Base-by-base conservation (phyloP, 345 rosid genomes). In the Salix caprea region DNA sequence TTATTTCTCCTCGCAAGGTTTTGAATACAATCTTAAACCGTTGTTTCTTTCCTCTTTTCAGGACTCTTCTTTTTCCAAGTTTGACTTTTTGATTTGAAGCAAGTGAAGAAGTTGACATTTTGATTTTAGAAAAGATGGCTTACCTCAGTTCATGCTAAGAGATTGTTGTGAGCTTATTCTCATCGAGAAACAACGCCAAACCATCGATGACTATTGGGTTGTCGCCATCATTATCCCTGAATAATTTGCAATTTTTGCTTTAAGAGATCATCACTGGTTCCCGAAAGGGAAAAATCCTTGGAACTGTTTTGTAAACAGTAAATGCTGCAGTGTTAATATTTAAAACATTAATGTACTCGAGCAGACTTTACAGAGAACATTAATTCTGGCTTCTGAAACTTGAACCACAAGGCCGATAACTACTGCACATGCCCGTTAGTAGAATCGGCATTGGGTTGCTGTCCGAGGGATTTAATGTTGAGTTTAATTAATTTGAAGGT, bases 1-100 rank as follows among this genome's bases (percentile, higher is more conserved):
- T 34, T 0, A 34, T 34, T 34, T 5, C 58, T 52, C 58, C 58
- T 19, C 19, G 23, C 2, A 18, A 16, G 58, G 58, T 19, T 19
- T 52, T 19, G 62, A 76, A 16, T 26, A 36, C 69, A 67, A 67
- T 54, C 36, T 24, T 46, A 68, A 67, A 82, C 82, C 79, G 86
- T 79, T 13, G 24, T 74, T 74, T 72, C 32, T 54, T 50, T 48
- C n/a, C 73, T 39, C 30, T 26, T 69, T 65, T 14, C 54, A 24
- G 23, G 28, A 39, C 52, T 32, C 6, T 11, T n/a, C 13, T 34
- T 74, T 32, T 67, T 66, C 32, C 56, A 3, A 14, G 72, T 52
- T 12, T 62, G 28, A 30, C 26, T 0, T 40, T 12, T 26, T 54
- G 56, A 34, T 58, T 67, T 19, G 13, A 68, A 50, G 72, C 56